A percentile compares a stretch with the other conserved stretches of the same genome.
Evolutionary conservation across 2,329 filamentous ascomycete species (phyloP).

Genomic region (Fusarium heterosporum): DNA sequence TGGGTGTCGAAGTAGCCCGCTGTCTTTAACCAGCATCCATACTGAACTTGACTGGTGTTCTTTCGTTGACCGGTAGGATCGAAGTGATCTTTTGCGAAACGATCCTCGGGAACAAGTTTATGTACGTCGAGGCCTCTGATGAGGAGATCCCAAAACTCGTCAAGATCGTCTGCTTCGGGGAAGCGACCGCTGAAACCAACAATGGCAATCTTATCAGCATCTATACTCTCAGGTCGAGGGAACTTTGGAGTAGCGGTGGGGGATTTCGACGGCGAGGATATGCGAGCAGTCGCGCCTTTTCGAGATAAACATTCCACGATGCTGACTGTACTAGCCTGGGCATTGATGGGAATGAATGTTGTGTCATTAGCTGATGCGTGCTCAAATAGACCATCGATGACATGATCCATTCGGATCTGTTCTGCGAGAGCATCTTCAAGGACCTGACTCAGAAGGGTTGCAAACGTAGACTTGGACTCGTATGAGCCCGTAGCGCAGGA

Average conservation of each 20-base stretch:
- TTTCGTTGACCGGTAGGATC: constrained; percentile 57
- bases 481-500: background rate
- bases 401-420: background rate
- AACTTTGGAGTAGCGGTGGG: background rate
- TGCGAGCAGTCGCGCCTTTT: background rate
- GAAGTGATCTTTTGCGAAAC: constrained; percentile 64
- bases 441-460: background rate
- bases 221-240: background rate
- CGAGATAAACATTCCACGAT: background rate
- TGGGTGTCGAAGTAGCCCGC: constrained; percentile 74
- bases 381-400: background rate
- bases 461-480: background rate
- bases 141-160: constrained; percentile 73
- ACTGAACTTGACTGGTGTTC: constrained; percentile 60
- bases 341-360: background rate
- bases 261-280: background rate
- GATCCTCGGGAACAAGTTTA: constrained; percentile 64
- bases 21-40: constrained; percentile 65
- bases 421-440: background rate
- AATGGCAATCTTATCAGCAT: constrained; percentile 58
- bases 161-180: constrained; percentile 67
- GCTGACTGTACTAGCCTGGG: background rate
- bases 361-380: background rate
- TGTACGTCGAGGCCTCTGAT: constrained; percentile 73
- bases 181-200: constrained; percentile 74